Percentiles rank a stretch among this genome's conserved stretches.
phyloP scores from a whole-genome alignment of 1,284 basidiomycete species.

The Xerocomus minutiporus region DNA sequence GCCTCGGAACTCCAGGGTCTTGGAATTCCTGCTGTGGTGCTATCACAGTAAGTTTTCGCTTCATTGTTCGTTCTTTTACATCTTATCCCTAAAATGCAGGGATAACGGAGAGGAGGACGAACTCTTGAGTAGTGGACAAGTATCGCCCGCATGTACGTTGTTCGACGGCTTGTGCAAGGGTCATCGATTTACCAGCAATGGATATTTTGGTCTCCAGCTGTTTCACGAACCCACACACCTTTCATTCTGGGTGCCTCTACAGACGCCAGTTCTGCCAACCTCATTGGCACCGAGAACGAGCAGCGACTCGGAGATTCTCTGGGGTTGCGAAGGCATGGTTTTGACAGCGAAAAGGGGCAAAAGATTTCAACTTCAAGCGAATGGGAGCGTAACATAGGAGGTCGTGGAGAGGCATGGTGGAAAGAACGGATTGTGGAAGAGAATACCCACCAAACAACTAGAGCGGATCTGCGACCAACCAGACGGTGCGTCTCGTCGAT shows the following conservation, averaged over 20 bases:
- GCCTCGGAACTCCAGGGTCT: constrained; percentile 27
- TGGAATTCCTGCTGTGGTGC: constrained; percentile 25
- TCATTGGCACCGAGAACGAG: constrained; percentile 21
- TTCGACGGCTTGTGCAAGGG: constrained; percentile 4
- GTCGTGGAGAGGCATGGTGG: constrained; percentile 24
- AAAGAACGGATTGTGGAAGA: constrained; percentile 17
- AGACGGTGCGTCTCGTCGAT: constrained; percentile 18
- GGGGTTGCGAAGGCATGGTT: neutral
- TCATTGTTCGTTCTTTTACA: neutral
- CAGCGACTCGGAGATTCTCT: constrained; percentile 11
- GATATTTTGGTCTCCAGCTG: constrained; percentile 25
- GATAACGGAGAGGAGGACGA: constrained; percentile 55
- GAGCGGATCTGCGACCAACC: constrained; percentile 1
- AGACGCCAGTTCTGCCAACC: constrained; percentile 41
- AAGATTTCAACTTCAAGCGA: constrained; percentile 54
- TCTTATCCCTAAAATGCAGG: constrained; percentile 14
- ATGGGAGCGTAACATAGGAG: constrained; percentile 23
- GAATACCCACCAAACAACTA: constrained; percentile 2
- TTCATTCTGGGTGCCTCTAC: constrained; percentile 39
- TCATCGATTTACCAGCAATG: constrained; percentile 7
- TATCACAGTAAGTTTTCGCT: constrained; percentile 25
- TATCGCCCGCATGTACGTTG: constrained; percentile 59
- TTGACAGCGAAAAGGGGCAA: constrained; percentile 14
- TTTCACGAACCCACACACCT: constrained; percentile 39
- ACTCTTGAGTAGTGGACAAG: constrained; percentile 66